A percentile compares a stretch with the other conserved stretches of the same genome.
Evolutionary conservation across 345 rosid species (phyloP).

Genomic region (Cardiospermum halicacabum): DNA sequence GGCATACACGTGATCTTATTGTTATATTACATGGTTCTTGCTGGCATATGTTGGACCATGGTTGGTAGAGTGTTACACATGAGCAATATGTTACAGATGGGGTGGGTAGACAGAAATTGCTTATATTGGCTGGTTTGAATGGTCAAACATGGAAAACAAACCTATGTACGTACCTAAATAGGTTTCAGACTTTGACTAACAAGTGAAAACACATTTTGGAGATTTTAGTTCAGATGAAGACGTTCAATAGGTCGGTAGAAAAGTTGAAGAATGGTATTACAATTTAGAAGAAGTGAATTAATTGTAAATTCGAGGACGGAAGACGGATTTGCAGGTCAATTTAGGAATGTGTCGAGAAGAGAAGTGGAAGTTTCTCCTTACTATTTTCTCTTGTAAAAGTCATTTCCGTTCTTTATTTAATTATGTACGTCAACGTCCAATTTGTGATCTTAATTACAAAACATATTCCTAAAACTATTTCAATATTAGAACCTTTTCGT

Average conservation of each 20-base stretch:
- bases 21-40: neutral
- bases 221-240: neutral
- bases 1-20: neutral
- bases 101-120: neutral
- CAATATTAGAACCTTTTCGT: too few relatives aligned
- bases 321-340: neutral
- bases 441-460: too few relatives aligned
- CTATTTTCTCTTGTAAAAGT: neutral
- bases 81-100: neutral
- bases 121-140: neutral
- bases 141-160: neutral
- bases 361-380: neutral
- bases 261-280: neutral
- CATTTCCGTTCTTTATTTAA: too few relatives aligned
- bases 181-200: neutral
- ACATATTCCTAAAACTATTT: too few relatives aligned
- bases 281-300: neutral
- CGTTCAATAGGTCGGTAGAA: neutral
- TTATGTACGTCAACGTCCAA: too few relatives aligned
- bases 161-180: neutral
- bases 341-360: neutral
- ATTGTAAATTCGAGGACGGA: neutral
- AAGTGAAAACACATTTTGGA: neutral
- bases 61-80: neutral
- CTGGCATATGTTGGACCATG: neutral